phyloP scores from a whole-genome alignment of 1,284 basidiomycete species.

The Puccinia brachypodii region DNA sequence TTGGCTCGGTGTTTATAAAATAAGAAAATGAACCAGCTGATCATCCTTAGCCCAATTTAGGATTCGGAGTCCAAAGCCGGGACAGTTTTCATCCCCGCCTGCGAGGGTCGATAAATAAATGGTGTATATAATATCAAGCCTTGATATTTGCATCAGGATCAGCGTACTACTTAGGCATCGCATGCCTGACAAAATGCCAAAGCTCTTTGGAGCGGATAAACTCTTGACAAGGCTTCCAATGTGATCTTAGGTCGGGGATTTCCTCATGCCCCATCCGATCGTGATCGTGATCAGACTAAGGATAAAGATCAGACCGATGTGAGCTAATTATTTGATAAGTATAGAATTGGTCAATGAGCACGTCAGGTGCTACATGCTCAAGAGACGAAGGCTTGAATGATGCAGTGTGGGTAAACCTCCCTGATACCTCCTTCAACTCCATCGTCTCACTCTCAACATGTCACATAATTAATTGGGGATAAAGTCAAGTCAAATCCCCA shows the following conservation, averaged over 20 bases:
- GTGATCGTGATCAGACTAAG: background rate
- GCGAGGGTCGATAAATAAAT: background rate
- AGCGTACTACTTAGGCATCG: too few species aligned
- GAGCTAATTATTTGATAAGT: background rate
- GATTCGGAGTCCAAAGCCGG: background rate
- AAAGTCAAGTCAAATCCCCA: too few species aligned
- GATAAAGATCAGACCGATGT: background rate
- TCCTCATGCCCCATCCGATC: background rate
- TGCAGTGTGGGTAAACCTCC: too few species aligned
- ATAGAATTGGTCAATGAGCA: background rate
- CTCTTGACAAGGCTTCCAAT: too few species aligned
- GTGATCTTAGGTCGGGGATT: too few species aligned
- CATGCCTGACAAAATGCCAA: too few species aligned
- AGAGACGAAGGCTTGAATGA: too few species aligned
- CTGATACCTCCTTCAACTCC: too few species aligned
- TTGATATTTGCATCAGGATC: too few species aligned
- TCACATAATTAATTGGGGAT: too few species aligned
- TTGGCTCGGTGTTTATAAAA: background rate
- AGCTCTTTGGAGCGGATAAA: too few species aligned
- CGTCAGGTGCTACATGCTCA: background rate
- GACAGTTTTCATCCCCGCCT: background rate
- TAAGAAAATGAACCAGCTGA: background rate
- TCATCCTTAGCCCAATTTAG: background rate
- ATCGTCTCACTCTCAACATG: too few species aligned
- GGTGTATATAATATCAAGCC: background rate